These are phyloP conservation scores for Fusarium piperis DNA, from an alignment of 2,329 filamentous ascomycete species.

Conservation along the genomic window DNA sequence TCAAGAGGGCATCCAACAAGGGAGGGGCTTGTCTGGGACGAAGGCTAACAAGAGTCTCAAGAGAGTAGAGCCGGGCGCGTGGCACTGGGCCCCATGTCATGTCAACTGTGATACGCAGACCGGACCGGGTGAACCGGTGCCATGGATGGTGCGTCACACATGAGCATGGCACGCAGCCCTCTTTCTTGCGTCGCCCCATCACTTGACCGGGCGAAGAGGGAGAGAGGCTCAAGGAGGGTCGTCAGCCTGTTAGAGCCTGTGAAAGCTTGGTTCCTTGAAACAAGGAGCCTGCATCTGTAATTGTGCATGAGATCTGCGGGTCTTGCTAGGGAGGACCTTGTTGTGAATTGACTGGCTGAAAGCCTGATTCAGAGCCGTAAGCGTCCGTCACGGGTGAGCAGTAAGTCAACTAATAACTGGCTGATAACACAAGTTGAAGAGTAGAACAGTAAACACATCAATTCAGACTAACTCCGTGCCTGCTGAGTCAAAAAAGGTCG, in stretches of 20 bases:
- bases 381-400: neutral
- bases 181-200: conserved; percentile 13
- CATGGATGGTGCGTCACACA: conserved; percentile 19
- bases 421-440: neutral
- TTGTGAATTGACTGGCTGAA: neutral
- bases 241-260: conserved; percentile 7
- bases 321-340: neutral
- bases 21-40: neutral
- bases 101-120: conserved; percentile 13
- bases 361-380: neutral
- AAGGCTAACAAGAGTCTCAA: neutral
- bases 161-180: conserved; percentile 7
- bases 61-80: neutral
- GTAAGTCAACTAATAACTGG: neutral
- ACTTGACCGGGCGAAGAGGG: conserved; percentile 12
- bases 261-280: conserved; percentile 15
- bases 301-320: conserved; percentile 6
- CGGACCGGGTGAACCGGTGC: neutral
- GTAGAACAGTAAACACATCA: conserved; percentile 4
- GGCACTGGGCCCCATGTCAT: conserved; percentile 7
- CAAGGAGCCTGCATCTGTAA: neutral
- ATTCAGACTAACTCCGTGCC: conserved; percentile 28
- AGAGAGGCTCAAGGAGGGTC: neutral
- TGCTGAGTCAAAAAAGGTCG: conserved; percentile 1
- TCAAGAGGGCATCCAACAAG: conserved; percentile 6